These are phyloP conservation scores for Pholiota molesta DNA, from an alignment of 768 basidiomycete species.

Conservation along the genomic window DNA sequence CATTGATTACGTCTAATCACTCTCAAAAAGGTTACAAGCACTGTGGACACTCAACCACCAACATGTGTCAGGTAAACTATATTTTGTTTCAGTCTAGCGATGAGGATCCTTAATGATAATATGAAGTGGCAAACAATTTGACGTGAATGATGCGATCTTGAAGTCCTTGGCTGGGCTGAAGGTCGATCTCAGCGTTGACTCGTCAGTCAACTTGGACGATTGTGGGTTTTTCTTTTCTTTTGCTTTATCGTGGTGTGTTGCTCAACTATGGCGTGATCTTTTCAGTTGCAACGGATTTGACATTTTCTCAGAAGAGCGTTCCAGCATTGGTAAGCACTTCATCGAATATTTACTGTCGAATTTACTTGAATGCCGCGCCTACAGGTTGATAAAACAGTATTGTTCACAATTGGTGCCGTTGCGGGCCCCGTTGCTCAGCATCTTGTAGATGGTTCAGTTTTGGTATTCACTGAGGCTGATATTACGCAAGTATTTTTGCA, in stretches of 20 bases:
- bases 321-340: conserved; percentile 48
- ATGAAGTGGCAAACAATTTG: conserved; percentile 67
- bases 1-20: neutral
- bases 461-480: conserved; percentile 60
- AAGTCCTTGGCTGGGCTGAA: conserved; percentile 60
- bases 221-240: conserved; percentile 41
- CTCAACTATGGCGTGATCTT: conserved; percentile 1
- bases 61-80: conserved; percentile 58
- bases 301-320: conserved; percentile 60
- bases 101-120: conserved; percentile 7
- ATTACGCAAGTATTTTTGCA: conserved; percentile 47
- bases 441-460: conserved; percentile 57
- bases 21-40: conserved; percentile 48
- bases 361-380: neutral
- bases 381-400: conserved; percentile 62
- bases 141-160: conserved; percentile 61
- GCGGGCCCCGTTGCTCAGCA: conserved; percentile 67
- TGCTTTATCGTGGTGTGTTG: neutral
- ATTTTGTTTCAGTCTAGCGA: neutral
- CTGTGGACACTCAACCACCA: conserved; percentile 53
- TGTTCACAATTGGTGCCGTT: conserved; percentile 74
- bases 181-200: conserved; percentile 59
- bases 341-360: neutral
- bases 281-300: conserved; percentile 54
- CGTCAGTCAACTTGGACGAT: conserved; percentile 63